phyloP scores from a whole-genome alignment of 169 alveolate genomes.

The Plasmodium relictum region DNA sequence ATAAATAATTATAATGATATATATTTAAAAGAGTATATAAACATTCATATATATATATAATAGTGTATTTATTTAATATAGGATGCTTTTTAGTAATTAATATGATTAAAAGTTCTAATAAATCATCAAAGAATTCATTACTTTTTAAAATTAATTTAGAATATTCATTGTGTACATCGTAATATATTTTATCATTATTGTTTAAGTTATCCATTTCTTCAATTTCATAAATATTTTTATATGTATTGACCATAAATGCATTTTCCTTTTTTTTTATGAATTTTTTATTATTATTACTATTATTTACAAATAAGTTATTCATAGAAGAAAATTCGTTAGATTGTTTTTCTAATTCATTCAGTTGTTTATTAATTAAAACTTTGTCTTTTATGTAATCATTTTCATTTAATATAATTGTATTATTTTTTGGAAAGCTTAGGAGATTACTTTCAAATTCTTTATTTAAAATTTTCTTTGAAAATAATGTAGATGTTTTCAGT shows the following conservation, averaged over 20 bases:
- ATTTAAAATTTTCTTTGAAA: slow-evolving; percentile 51
- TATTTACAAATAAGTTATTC: not conserved
- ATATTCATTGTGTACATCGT: slow-evolving; percentile 68
- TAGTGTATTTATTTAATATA: slow-evolving; percentile 63
- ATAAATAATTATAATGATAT: slow-evolving; percentile 37
- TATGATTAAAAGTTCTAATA: slow-evolving; percentile 32
- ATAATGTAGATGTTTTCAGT: slow-evolving; percentile 29
- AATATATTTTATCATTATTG: slow-evolving; percentile 12
- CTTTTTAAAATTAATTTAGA: slow-evolving; percentile 49
- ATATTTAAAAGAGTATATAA: slow-evolving; percentile 64
- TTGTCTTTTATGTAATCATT: no score
- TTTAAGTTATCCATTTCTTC: not conserved
- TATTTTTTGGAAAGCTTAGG: slow-evolving; percentile 17
- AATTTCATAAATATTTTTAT: not conserved
- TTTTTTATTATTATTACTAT: no score
- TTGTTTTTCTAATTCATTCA: not conserved
- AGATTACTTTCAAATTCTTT: slow-evolving; percentile 38
- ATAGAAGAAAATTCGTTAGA: not conserved
- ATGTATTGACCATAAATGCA: no score
- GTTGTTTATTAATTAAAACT: no score
- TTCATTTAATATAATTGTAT: not conserved
- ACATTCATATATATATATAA: slow-evolving; percentile 75
- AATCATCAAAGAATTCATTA: slow-evolving; percentile 56
- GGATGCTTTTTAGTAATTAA: slow-evolving; percentile 75
- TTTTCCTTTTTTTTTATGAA: no score